These are phyloP conservation scores for Spathaspora hagerdaliae DNA, from an alignment of 805 yeast genomes.

Conservation along the genomic window DNA sequence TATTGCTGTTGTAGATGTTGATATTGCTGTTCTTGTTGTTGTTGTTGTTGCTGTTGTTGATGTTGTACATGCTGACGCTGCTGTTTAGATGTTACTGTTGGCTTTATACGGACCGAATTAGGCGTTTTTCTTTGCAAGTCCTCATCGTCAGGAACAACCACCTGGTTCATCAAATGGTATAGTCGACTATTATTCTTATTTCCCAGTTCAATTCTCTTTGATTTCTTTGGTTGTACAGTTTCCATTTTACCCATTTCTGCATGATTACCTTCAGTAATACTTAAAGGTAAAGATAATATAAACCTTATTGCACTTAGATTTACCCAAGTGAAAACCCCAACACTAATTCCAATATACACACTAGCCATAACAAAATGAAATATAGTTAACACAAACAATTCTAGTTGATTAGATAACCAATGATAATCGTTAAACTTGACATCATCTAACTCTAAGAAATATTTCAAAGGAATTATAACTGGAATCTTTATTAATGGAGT, in stretches of 20 bases:
- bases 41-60: not conserved
- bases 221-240: not conserved
- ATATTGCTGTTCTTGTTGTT: not conserved
- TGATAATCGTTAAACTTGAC: not conserved
- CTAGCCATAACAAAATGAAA: slow-evolving; percentile 9
- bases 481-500: slow-evolving; percentile 11
- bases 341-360: slow-evolving; percentile 8
- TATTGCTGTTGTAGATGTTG: no score
- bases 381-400: slow-evolving; percentile 5
- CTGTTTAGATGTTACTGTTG: no score
- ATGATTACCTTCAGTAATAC: not conserved
- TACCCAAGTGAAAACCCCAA: slow-evolving; percentile 7
- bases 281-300: slow-evolving; percentile 2
- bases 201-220: not conserved
- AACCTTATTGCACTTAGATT: slow-evolving; percentile 7
- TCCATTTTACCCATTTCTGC: not conserved
- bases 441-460: slow-evolving; percentile 8
- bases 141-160: slow-evolving; percentile 3
- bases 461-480: slow-evolving; percentile 6
- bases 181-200: not conserved
- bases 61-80: no score
- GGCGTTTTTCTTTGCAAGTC: not conserved
- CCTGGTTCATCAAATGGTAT: slow-evolving; percentile 2
- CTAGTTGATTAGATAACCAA: slow-evolving; percentile 8
- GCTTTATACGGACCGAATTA: no score